A percentile compares a stretch with the other conserved stretches of the same genome.
Evolutionary conservation across 148 eudicot species (phyloP).

Genomic region (Amaranthus hypochondriacus): DNA sequence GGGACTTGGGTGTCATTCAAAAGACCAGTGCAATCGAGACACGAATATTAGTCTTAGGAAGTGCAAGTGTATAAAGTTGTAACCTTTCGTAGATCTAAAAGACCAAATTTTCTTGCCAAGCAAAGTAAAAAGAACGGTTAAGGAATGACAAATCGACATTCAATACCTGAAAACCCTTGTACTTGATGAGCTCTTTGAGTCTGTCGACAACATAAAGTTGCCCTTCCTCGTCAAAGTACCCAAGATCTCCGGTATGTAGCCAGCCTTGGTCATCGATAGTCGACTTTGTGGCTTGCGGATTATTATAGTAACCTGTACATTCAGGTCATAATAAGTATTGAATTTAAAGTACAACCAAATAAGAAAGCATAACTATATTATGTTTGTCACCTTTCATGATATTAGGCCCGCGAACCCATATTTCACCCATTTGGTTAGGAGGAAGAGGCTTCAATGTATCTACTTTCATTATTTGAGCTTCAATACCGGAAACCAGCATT

Average conservation of each 20-base stretch:
- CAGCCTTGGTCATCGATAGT: conserved; percentile 69
- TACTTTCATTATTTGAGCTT: conserved; percentile 53
- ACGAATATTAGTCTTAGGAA: background rate
- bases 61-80: too few species aligned
- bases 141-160: background rate
- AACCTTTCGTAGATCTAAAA: too few species aligned
- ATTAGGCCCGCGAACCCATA: conserved; percentile 78
- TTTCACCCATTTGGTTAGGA: conserved; percentile 64
- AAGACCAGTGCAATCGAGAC: background rate
- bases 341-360: background rate
- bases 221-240: conserved; percentile 75
- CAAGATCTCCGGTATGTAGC: conserved; percentile 87
- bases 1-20: background rate
- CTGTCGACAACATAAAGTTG: conserved; percentile 71
- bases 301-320: conserved; percentile 55
- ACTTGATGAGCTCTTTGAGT: conserved; percentile 81
- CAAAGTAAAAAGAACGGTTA: background rate
- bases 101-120: background rate
- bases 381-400: conserved; percentile 57
- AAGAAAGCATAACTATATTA: background rate
- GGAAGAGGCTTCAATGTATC: conserved; percentile 69
- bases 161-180: conserved; percentile 70
- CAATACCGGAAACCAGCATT: conserved; percentile 57
- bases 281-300: conserved; percentile 59
- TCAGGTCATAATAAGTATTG: background rate